A percentile compares a stretch with the other conserved stretches of the same genome.
phyloP scores from a whole-genome alignment of 2,329 filamentous ascomycete genomes.

The Colletotrichum viniferum region DNA sequence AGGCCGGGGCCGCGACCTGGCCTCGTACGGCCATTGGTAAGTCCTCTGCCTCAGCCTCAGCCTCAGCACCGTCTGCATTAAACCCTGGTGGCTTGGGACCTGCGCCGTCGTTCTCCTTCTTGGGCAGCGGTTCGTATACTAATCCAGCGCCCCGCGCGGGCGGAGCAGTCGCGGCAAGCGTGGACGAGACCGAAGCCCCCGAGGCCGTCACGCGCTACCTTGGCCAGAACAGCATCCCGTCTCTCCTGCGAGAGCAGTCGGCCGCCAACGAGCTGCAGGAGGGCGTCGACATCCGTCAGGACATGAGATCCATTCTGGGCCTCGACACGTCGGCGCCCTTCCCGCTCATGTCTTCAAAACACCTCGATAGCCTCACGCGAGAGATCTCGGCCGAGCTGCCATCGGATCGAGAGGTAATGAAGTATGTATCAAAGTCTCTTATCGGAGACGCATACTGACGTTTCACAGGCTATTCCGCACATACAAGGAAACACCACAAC shows the following conservation, averaged over 20 bases:
- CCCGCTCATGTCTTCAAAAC: slow-evolving; percentile 68
- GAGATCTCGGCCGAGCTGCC: slow-evolving; percentile 68
- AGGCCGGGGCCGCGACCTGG: slow-evolving; percentile 45
- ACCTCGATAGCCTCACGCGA: slow-evolving; percentile 62
- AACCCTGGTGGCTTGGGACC: background rate
- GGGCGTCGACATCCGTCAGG: slow-evolving; percentile 62
- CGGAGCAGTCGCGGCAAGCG: slow-evolving; percentile 36
- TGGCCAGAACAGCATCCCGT: slow-evolving; percentile 71
- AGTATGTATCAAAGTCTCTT: slow-evolving; percentile 48
- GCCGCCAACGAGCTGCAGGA: slow-evolving; percentile 56
- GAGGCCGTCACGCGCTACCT: slow-evolving; percentile 62
- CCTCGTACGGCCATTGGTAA: slow-evolving; percentile 43
- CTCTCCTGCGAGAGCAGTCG: slow-evolving; percentile 66
- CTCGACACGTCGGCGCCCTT: slow-evolving; percentile 70
- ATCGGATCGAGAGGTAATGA: slow-evolving; percentile 69
- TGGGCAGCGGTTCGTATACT: slow-evolving; percentile 16
- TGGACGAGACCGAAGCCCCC: slow-evolving; percentile 58
- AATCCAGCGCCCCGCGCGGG: slow-evolving; percentile 1
- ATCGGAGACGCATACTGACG: background rate
- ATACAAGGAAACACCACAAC: slow-evolving; percentile 71
- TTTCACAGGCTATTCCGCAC: slow-evolving; percentile 61
- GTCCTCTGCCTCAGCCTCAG: background rate
- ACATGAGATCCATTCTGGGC: slow-evolving; percentile 70
- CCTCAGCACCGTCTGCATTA: background rate
- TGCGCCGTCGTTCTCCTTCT: slow-evolving; percentile 4